Evolutionary conservation across 208 protist species (phyloP).

Genomic region (Trypanosoma lewisi): DNA sequence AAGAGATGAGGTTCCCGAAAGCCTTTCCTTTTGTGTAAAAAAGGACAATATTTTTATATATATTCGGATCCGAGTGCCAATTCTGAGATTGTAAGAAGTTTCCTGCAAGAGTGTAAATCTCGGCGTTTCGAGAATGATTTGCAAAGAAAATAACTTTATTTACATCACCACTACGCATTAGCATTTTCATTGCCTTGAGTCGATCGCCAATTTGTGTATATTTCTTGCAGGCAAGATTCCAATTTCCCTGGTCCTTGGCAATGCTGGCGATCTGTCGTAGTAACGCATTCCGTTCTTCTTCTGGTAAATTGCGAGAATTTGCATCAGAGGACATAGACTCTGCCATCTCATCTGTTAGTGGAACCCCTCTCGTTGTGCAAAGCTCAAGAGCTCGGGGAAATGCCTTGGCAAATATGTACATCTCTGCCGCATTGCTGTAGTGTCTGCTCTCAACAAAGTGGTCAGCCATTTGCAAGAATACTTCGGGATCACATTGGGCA

Average conservation of each 20-base stretch:
- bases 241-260: constrained; percentile 89
- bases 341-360: constrained; percentile 91
- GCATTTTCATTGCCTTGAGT: constrained; percentile 95
- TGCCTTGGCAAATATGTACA: constrained; percentile 90
- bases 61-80: constrained; percentile 91
- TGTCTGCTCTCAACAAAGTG: constrained; percentile 88
- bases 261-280: constrained; percentile 76
- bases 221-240: constrained; percentile 91
- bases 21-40: constrained; percentile 97
- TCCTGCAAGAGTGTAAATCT: constrained; percentile 95
- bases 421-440: constrained; percentile 91
- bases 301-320: constrained; percentile 27
- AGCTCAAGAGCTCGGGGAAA: constrained; percentile 87
- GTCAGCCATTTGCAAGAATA: constrained; percentile 91
- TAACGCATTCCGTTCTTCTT: constrained; percentile 54
- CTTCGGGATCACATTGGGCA: constrained; percentile 69
- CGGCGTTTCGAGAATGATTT: constrained; percentile 90
- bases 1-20: constrained; percentile 84
- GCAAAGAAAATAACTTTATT: constrained; percentile 98
- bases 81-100: constrained; percentile 96
- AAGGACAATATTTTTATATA: constrained; percentile 95
- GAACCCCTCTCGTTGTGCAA: constrained; percentile 77
- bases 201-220: constrained; percentile 95
- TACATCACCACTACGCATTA: constrained; percentile 95
- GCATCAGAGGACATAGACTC: constrained; percentile 85